Evolutionary conservation across 495 filamentous ascomycete genomes (phyloP).

Genomic region (Bacidia gigantensis): DNA sequence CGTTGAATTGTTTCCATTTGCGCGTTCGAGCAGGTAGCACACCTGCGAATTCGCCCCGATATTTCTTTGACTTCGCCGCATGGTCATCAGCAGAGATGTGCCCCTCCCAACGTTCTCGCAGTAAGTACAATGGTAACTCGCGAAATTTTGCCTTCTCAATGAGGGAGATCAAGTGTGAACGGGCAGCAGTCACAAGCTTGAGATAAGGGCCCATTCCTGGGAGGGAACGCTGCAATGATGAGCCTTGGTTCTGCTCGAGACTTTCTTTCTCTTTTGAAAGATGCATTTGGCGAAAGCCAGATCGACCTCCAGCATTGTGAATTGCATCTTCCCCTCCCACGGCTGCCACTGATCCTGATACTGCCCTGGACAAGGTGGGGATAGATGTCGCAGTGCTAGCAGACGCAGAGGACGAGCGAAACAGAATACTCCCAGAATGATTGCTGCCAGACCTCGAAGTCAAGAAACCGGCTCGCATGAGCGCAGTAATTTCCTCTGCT

Average conservation of each 20-base stretch:
- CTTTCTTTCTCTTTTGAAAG: constrained; percentile 8
- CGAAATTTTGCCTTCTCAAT: constrained; percentile 48
- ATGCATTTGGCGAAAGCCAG: constrained; percentile 7
- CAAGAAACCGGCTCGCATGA: constrained; percentile 62
- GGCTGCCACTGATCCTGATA: constrained; percentile 49
- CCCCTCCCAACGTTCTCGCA: constrained; percentile 73
- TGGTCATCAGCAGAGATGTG: constrained; percentile 47
- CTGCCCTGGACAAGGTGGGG: constrained; percentile 37
- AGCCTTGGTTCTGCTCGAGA: constrained; percentile 4
- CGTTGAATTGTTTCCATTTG: constrained; percentile 72
- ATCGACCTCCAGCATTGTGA: constrained; percentile 39
- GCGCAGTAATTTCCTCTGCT: constrained; percentile 36
- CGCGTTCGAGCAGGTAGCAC: constrained; percentile 59
- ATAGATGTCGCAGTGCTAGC: constrained; percentile 36
- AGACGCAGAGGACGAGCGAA: constrained; percentile 35
- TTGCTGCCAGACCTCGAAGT: constrained; percentile 37
- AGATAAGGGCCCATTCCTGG: constrained; percentile 64
- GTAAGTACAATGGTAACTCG: constrained; percentile 50
- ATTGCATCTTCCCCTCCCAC: constrained; percentile 46
- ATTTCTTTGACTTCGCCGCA: constrained; percentile 43
- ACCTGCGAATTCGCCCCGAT: constrained; percentile 53
- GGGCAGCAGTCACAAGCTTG: constrained; percentile 50
- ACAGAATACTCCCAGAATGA: constrained; percentile 35
- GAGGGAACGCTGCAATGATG: constrained; percentile 46
- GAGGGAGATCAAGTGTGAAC: constrained; percentile 51